phyloP scores from a whole-genome alignment of 2,329 filamentous ascomycete genomes.

The Botrytis medusae region DNA sequence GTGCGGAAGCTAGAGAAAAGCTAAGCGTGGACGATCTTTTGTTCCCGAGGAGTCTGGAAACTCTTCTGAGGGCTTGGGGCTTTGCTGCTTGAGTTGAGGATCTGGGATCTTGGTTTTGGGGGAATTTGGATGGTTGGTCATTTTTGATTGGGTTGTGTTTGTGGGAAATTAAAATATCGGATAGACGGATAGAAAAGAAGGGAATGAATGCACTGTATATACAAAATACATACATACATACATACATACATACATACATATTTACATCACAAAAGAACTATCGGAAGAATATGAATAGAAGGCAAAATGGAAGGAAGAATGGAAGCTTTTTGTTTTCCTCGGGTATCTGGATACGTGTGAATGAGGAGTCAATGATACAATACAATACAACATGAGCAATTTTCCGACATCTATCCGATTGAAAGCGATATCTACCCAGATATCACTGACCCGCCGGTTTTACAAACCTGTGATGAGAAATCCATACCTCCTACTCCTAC shows the following conservation, averaged over 20 bases:
- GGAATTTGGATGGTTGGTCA: not conserved
- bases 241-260: not conserved
- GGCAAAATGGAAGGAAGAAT: not conserved
- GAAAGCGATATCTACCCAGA: not conserved
- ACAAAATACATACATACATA: not conserved
- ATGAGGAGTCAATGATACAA: not conserved
- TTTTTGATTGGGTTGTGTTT: not conserved
- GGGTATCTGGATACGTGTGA: not conserved
- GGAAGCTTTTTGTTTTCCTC: not conserved
- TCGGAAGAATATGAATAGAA: not conserved
- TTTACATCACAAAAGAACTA: not conserved
- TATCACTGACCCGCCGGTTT: not conserved
- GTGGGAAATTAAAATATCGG: not conserved
- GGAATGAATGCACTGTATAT: not conserved
- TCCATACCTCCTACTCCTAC: not conserved
- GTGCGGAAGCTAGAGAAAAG: conserved; percentile 1
- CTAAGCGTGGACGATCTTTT: not conserved
- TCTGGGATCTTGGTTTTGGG: not conserved
- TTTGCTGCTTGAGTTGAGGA: not conserved
- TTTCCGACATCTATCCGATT: not conserved
- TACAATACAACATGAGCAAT: not conserved
- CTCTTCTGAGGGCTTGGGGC: not conserved
- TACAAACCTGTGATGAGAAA: not conserved
- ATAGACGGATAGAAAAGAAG: not conserved
- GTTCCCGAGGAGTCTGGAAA: conserved; percentile 8